These are phyloP conservation scores for Dothideomycetes sp. DNA, from an alignment of 2,329 filamentous ascomycete species.

Conservation along the genomic window DNA sequence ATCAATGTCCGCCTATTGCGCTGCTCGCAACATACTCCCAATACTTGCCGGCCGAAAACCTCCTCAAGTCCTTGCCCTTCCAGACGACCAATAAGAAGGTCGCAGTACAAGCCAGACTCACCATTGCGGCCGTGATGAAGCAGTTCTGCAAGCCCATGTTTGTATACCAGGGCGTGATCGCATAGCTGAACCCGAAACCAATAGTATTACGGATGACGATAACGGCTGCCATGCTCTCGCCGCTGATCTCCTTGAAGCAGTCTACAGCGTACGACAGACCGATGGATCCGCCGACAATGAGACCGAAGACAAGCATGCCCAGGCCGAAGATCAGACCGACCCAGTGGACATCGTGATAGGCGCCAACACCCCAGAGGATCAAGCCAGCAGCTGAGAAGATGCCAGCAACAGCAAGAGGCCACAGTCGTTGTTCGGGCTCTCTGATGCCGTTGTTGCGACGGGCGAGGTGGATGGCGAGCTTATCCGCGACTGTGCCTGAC, in stretches of 20 bases:
- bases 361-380: slow-evolving; percentile 26
- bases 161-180: slow-evolving; percentile 34
- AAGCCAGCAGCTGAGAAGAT: slow-evolving; percentile 24
- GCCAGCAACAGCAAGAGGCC: slow-evolving; percentile 25
- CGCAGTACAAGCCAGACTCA: slow-evolving; percentile 23
- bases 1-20: too few species aligned
- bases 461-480: slow-evolving; percentile 26
- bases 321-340: slow-evolving; percentile 20
- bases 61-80: too few species aligned
- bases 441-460: slow-evolving; percentile 29
- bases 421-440: slow-evolving; percentile 31
- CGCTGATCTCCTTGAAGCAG: slow-evolving; percentile 35
- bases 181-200: slow-evolving; percentile 34
- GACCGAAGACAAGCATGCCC: slow-evolving; percentile 19
- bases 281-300: slow-evolving; percentile 28
- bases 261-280: slow-evolving; percentile 34
- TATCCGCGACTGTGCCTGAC: slow-evolving; percentile 28
- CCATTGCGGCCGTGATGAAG: slow-evolving; percentile 32
- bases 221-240: slow-evolving; percentile 33
- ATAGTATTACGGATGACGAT: slow-evolving; percentile 38
- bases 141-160: slow-evolving; percentile 31
- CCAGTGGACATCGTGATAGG: slow-evolving; percentile 15
- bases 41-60: too few species aligned
- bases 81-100: background rate
- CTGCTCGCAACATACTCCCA: too few species aligned